Percentiles rank a stretch among this genome's conserved stretches.
phyloP scores from a whole-genome alignment of 768 basidiomycete genomes.

The Pulveroboletus sp. region DNA sequence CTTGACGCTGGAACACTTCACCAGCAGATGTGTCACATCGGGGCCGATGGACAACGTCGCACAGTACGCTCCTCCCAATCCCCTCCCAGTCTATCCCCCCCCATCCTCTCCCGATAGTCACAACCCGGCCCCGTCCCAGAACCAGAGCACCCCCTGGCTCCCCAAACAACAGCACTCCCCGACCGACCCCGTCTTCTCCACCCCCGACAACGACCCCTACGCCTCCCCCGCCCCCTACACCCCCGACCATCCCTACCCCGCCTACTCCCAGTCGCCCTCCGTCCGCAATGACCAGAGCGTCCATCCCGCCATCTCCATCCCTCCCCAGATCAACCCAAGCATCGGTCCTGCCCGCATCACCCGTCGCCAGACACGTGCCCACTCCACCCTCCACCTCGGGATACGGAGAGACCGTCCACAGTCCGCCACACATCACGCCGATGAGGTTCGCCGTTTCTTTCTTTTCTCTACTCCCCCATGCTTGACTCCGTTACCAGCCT shows the following conservation, averaged over 20 bases:
- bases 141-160: conserved; percentile 27
- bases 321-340: conserved; percentile 43
- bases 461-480: not conserved
- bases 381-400: conserved; percentile 31
- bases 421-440: conserved; percentile 18
- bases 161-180: conserved; percentile 5
- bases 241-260: conserved; percentile 24
- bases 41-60: conserved; percentile 35
- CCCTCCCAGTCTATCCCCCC: conserved; percentile 29
- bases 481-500: conserved; percentile 20
- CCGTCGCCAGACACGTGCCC: conserved; percentile 41
- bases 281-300: conserved; percentile 27
- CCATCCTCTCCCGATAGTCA: conserved; percentile 27
- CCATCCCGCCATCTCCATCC: conserved; percentile 27
- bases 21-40: conserved; percentile 35
- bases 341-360: conserved; percentile 50
- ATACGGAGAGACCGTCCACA: conserved; percentile 28
- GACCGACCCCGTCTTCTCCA: conserved; percentile 33
- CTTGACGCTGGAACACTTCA: conserved; percentile 16
- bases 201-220: conserved; percentile 37
- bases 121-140: conserved; percentile 12
- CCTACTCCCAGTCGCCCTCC: conserved; percentile 28
- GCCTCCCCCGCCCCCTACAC: conserved; percentile 22
- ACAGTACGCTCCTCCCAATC: conserved; percentile 24
- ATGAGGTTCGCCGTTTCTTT: conserved; percentile 22